Evolutionary conservation across 768 basidiomycete genomes (phyloP), one percentile per base, ranked within the genome.

Genomic region (Lactarius tabidus): DNA sequence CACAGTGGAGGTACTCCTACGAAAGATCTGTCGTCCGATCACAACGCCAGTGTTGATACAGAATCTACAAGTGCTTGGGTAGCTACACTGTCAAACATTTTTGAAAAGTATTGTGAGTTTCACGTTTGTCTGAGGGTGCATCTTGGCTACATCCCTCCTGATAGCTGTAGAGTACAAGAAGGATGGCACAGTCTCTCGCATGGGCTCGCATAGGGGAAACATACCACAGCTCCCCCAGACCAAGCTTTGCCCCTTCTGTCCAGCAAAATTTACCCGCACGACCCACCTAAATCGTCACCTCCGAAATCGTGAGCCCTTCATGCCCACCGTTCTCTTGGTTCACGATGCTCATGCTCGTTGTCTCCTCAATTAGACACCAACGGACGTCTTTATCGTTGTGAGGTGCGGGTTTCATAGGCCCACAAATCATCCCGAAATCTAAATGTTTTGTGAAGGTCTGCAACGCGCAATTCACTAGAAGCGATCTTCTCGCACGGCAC

Each of bases 271-370:
- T 72, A 89, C 88, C 4, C 79, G 88, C 41, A 88, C 85, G 0
- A 89, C 88, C 0, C 88, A 90, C 73, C 79, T 90, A 56, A 88
- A 89, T 73, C 81, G 88, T 18, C 88, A 90, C 71, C 72, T 89
- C 61, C 84, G 87, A 53, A 88, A 87, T 67, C 88, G 88, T 89
- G 72, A 60, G 87, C 79, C 14, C n/a, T 28, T 29, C 29, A 14
- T 28, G 39, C 9, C 29, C 6, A 23, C 14, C 5, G 23, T 15
- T 43, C 38, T 35, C 60, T 35, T 33, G 18, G 3, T n/a, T 29
- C 12, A 33, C n/a, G 29, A 18, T 18, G 5, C 35, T 33, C 6
- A 66, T 55, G 17, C n/a, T 59, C 61, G 33, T 26, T 53, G 39
- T 58, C 33, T 26, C 23, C 35, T 17, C 45, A 9, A 41, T 29